Percentiles rank a stretch among this genome's conserved stretches.
Evolutionary conservation across 208 protist genomes (phyloP).

Genomic region (Phytomonas sp.): DNA sequence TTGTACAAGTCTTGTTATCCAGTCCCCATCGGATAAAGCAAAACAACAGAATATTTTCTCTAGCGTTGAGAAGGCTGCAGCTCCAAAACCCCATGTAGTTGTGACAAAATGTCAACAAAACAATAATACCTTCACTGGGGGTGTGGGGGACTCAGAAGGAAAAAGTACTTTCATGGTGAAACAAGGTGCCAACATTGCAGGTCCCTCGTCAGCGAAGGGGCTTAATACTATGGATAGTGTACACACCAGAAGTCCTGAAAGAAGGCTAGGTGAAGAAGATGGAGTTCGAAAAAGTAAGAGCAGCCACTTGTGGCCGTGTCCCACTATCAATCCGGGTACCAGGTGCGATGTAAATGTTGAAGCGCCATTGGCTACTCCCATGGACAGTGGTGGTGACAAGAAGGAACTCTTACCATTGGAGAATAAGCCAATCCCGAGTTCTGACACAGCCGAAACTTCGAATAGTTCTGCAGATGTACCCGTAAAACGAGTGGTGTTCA

Average conservation of each 20-base stretch:
- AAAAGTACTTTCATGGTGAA: not conserved
- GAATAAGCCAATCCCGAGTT: not conserved
- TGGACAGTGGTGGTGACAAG: not conserved
- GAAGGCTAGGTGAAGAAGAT: not conserved
- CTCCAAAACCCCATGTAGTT: not conserved
- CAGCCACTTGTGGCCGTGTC: not conserved
- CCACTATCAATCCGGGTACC: not conserved
- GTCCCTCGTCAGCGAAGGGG: not conserved
- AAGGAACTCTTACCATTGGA: not conserved
- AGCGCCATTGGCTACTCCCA: not conserved
- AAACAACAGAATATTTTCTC: not conserved
- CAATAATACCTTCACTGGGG: not conserved
- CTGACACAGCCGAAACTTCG: not conserved
- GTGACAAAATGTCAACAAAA: not conserved
- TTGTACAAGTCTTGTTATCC: not conserved
- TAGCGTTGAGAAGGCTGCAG: not conserved
- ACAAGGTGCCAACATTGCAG: not conserved
- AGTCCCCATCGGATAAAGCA: not conserved
- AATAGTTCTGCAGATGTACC: slow-evolving; percentile 33
- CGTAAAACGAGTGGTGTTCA: slow-evolving; percentile 54
- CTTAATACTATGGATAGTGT: not conserved
- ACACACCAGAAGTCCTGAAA: not conserved
- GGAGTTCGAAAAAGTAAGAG: not conserved
- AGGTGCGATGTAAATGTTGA: not conserved
- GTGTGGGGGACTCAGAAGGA: not conserved